phyloP scores from a whole-genome alignment of 306 rosid genomes.

The Canavalia ensiformis region DNA sequence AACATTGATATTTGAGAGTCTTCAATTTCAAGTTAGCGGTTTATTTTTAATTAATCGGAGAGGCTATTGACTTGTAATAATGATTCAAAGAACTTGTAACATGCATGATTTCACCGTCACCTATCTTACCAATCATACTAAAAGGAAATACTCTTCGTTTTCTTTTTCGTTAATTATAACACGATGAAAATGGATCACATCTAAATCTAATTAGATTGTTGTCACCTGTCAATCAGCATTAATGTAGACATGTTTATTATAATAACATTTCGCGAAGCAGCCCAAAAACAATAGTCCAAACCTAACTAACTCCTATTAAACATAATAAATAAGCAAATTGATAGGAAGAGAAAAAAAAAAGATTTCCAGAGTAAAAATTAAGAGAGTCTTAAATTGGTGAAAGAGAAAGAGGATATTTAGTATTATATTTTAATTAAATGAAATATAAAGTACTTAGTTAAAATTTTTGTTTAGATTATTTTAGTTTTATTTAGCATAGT shows the following conservation, averaged over 20 bases:
- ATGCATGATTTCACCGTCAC: conserved; percentile 1
- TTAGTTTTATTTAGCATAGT: too few species aligned
- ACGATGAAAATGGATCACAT: not conserved
- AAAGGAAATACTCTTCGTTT: not conserved
- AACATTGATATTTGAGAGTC: not conserved
- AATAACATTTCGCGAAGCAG: not conserved
- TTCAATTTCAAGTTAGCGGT: not conserved
- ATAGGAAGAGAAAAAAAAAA: not conserved
- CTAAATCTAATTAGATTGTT: not conserved
- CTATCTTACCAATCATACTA: not conserved
- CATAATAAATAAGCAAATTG: not conserved
- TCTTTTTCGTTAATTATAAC: not conserved
- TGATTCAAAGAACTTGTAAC: conserved; percentile 5
- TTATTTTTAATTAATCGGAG: not conserved
- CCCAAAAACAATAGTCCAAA: not conserved
- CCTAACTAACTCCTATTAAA: not conserved
- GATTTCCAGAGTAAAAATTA: not conserved
- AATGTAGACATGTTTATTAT: not conserved
- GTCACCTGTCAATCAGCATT: not conserved
- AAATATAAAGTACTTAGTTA: too few species aligned
- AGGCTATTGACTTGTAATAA: not conserved
- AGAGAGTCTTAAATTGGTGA: not conserved
- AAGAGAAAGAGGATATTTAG: not conserved
- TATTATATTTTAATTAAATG: too few species aligned
- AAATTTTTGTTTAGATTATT: too few species aligned